Conservation (phyloP, 805 yeast species). For the Priceomyces fermenticarens region DNA sequence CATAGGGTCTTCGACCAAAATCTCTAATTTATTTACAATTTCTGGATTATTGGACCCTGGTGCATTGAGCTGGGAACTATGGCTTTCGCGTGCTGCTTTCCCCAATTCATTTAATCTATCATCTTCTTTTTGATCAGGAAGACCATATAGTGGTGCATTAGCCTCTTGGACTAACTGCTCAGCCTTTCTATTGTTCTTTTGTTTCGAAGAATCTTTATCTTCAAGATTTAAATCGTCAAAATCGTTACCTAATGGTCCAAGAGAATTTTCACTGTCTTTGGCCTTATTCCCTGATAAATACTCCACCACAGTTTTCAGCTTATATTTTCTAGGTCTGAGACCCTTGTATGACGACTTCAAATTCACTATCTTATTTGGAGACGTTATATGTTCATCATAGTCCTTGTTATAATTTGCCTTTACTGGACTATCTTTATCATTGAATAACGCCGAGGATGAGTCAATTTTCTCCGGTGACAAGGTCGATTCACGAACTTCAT, state of each 20-base stretch:
- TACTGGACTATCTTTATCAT: constrained; percentile 30
- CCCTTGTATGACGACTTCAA: constrained; percentile 26
- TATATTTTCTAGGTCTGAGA: constrained; percentile 27
- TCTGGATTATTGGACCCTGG: constrained; percentile 13
- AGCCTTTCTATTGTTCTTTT: constrained; percentile 21
- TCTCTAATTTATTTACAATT: constrained; percentile 39
- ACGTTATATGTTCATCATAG: constrained; percentile 1
- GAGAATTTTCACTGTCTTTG: constrained; percentile 9
- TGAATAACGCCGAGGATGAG: constrained; percentile 28
- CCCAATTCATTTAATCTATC: constrained; percentile 9
- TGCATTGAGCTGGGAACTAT: constrained; percentile 6
- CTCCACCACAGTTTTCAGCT: constrained; percentile 26
- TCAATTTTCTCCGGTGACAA: constrained; percentile 14
- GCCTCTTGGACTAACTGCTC: constrained; percentile 42
- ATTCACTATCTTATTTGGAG: constrained; percentile 20
- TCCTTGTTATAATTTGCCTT: constrained; percentile 11
- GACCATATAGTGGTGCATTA: constrained; percentile 54
- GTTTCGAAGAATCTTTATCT: constrained; percentile 12
- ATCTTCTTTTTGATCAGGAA: constrained; percentile 19
- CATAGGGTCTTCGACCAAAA: constrained; percentile 84
- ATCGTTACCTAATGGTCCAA: constrained; percentile 26
- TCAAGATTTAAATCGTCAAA: constrained; percentile 8
- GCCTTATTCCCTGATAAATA: constrained; percentile 18
- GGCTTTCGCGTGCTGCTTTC: constrained; percentile 2
- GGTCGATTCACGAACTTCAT: constrained; percentile 38